Percentiles rank a stretch among this genome's conserved stretches.
Conservation (phyloP, 2,329 filamentous ascomycete genomes). For the Exophiala sp. region DNA sequence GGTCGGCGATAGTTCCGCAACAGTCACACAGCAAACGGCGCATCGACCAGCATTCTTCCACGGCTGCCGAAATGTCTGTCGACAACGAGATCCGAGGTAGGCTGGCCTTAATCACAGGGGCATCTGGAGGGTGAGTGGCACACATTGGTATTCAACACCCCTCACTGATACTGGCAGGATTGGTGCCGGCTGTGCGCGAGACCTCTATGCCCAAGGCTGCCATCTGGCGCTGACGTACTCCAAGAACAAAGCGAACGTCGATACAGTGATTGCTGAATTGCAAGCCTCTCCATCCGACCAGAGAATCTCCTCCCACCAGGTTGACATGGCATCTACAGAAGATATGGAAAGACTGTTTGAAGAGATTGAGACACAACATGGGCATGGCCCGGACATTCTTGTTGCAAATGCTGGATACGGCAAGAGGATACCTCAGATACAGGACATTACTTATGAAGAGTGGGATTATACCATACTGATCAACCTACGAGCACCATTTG, state of each 20-base stretch:
- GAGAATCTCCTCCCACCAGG: slow-evolving; percentile 50
- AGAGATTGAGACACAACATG: slow-evolving; percentile 50
- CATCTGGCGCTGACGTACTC: slow-evolving; percentile 57
- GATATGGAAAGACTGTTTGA: slow-evolving; percentile 51
- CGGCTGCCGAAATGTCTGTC: slow-evolving; percentile 22
- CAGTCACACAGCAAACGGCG: too few species aligned
- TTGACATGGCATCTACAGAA: slow-evolving; percentile 52
- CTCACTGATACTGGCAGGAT: slow-evolving; percentile 43
- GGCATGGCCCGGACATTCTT: slow-evolving; percentile 55
- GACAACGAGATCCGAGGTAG: slow-evolving; percentile 49
- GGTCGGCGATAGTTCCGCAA: too few species aligned
- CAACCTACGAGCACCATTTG: slow-evolving; percentile 58
- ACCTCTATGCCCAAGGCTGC: slow-evolving; percentile 49
- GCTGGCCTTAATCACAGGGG: slow-evolving; percentile 55
- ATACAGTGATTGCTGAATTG: slow-evolving; percentile 42
- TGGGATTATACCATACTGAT: slow-evolving; percentile 59
- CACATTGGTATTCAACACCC: not conserved
- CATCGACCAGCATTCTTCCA: not conserved
- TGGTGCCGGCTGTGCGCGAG: slow-evolving; percentile 52
- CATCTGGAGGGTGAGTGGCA: slow-evolving; percentile 52
- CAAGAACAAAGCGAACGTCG: slow-evolving; percentile 45
- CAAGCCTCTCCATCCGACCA: slow-evolving; percentile 20
- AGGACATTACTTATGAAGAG: slow-evolving; percentile 58
- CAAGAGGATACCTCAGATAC: slow-evolving; percentile 51
- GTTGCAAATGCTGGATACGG: slow-evolving; percentile 63